Evolutionary conservation across 345 rosid species (phyloP).

Genomic region (Brassica rapa): DNA sequence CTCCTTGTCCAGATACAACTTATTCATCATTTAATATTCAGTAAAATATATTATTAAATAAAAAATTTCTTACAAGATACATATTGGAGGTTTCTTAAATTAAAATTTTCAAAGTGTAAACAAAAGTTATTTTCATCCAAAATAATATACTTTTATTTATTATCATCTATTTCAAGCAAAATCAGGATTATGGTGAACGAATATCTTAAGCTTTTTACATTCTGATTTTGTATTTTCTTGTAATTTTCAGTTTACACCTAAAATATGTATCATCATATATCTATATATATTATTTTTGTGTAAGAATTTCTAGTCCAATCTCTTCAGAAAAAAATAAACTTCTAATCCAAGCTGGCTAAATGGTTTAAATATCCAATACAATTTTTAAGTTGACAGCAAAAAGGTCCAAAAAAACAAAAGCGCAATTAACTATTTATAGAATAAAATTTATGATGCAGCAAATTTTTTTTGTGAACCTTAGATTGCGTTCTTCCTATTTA

Average conservation of each 20-base stretch:
- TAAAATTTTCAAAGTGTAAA: neutral
- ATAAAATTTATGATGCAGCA: neutral
- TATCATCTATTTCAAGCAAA: neutral
- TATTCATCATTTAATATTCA: slow-evolving; percentile 5
- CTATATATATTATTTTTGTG: neutral
- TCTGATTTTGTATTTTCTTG: neutral
- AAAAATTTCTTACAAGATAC: neutral
- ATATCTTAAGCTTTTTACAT: neutral
- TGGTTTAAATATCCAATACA: neutral
- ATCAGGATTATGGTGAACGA: neutral
- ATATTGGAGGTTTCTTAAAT: neutral
- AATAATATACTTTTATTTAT: no score
- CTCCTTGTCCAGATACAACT: slow-evolving; percentile 17
- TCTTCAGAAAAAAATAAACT: neutral
- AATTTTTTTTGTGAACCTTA: neutral
- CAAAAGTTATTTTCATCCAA: neutral
- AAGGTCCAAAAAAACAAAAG: neutral
- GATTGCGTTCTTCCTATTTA: slow-evolving; percentile 26
- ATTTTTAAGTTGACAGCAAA: neutral
- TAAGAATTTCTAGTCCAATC: neutral
- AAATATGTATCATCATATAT: neutral
- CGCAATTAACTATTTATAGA: neutral
- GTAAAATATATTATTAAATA: neutral
- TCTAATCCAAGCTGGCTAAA: neutral
- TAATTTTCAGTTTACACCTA: neutral